Conservation (phyloP, 169 alveolate species). For the Eimeria brunetti region DNA sequence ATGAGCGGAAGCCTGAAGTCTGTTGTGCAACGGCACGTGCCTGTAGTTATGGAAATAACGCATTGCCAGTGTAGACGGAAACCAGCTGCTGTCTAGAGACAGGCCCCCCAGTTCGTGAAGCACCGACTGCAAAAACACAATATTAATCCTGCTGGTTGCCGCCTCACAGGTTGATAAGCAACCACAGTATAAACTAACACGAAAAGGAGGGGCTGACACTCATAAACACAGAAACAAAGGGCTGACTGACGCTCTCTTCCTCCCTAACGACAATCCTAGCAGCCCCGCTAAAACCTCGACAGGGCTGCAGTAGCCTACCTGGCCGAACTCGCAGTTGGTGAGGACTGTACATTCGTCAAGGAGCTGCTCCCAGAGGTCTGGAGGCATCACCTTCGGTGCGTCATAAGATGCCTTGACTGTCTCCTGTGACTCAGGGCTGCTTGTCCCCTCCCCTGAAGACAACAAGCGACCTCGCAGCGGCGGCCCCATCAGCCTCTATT, state of each 20-base stretch:
- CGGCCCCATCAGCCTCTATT: not conserved
- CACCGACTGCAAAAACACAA: conserved; percentile 61
- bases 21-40: conserved; percentile 24
- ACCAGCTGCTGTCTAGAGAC: conserved; percentile 70
- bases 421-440: conserved; percentile 14
- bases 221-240: too few species aligned
- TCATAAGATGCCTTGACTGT: conserved; percentile 31
- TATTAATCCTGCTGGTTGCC: not conserved
- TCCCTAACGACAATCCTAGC: too few species aligned
- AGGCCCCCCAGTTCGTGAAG: conserved; percentile 78
- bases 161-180: not conserved
- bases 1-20: not conserved
- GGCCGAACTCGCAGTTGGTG: conserved; percentile 81
- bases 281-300: not conserved
- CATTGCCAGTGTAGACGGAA: conserved; percentile 78
- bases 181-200: not conserved
- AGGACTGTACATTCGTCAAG: conserved; percentile 82
- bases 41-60: conserved; percentile 76
- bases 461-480: not conserved
- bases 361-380: conserved; percentile 81
- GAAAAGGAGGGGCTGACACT: not conserved
- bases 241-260: not conserved
- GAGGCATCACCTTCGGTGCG: conserved; percentile 77
- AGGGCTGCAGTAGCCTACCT: conserved; percentile 37
- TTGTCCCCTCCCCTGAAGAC: conserved; percentile 22